Evolutionary conservation across 306 rosid species (phyloP).

Genomic region (Amphicarpaea edgeworthii): DNA sequence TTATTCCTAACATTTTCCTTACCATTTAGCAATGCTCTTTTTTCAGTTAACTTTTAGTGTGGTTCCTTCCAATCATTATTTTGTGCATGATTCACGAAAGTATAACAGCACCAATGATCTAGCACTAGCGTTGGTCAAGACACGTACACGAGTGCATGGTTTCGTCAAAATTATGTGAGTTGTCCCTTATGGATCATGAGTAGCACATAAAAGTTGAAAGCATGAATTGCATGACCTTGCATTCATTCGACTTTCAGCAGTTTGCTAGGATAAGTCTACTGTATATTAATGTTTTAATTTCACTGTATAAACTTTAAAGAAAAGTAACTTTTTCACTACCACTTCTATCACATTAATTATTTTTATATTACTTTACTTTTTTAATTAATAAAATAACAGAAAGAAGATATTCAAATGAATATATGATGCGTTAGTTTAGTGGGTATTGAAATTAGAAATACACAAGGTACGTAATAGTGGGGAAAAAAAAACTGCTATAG

Average conservation of each 20-base stretch:
- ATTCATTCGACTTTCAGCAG: neutral
- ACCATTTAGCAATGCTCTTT: neutral
- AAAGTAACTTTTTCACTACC: neutral
- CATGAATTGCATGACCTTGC: neutral
- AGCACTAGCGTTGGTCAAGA: constrained; percentile 10
- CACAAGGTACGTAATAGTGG: neutral
- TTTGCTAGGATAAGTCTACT: neutral
- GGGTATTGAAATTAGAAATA: neutral
- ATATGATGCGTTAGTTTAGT: no score
- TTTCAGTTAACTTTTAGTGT: constrained; percentile 3
- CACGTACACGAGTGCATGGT: constrained; percentile 40
- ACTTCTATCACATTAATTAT: neutral
- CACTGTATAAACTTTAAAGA: neutral
- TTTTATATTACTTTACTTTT: neutral
- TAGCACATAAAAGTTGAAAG: neutral
- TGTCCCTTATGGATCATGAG: neutral
- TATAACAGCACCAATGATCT: neutral
- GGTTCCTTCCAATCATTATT: constrained; percentile 30
- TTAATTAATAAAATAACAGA: neutral
- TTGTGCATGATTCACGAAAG: constrained; percentile 5
- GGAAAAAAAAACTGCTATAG: neutral
- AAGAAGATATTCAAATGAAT: no score
- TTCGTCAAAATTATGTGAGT: constrained; percentile 16
- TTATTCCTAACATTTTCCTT: neutral
- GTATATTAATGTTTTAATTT: neutral